Evolutionary conservation across 306 rosid species (phyloP), one percentile per base, ranked within the genome.

Genomic region (Begonia peltatifolia): DNA sequence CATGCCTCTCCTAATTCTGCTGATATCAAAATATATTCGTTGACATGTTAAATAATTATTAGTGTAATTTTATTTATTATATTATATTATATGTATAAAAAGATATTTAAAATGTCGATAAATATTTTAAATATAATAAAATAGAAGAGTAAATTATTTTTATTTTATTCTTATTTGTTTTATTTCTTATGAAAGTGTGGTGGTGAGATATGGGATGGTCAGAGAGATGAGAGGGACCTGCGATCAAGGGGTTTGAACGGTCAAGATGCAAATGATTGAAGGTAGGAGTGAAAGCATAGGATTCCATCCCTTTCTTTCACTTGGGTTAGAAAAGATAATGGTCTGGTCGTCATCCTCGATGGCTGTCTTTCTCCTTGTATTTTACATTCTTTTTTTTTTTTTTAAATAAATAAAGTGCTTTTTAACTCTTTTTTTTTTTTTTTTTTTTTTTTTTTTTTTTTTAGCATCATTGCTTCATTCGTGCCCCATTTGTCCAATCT

Each of bases 261-360:
- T 88, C 88, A 88, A 88, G 84, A 66, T 79, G 47, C 83, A 81
- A 64, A 87, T 87, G 47, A 87, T 84, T 79, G 62, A 47, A 2
- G 1, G 48, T 63, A 44, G 67, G 69, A 70, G 57, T 77, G 68
- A 47, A 55, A 74, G 30, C 84, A 77, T 79, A 36, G 92, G 95
- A 82, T 79, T 48, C 87, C 77, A 36, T 47, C 62, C 55, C 56
- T 14, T 46, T 50, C 53, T 68, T 14, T 42, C 9, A 42, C 52
- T 56, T 22, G 0, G 12, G 46, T 49, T 46, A 48, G 35, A 22
- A 59, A 36, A 53, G 47, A 46, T 57, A 43, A 57, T 20, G 23
- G 17, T 58, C 13, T 54, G 22, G 35, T 47, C 22, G 13, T 25
- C 35, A 5, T 23, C 11, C 60, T 56, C 43, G 10, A 17, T 36